These are phyloP conservation scores for Xylaria cubensis DNA, from an alignment of 495 filamentous ascomycete genomes.

Conservation along the genomic window DNA sequence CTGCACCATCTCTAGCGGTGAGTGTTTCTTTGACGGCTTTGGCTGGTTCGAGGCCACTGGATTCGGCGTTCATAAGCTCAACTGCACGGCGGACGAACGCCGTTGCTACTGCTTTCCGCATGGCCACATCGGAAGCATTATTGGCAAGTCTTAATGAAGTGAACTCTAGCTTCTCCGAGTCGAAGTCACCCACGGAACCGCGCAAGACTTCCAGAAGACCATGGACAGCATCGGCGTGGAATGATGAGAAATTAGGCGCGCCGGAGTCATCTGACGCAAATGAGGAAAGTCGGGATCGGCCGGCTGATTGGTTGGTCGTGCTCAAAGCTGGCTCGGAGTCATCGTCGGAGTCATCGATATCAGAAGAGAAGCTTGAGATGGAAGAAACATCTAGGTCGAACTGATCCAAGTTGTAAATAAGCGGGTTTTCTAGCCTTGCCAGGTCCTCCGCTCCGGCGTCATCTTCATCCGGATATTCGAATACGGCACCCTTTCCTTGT, in stretches of 20 bases:
- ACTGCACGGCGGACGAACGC: conserved; percentile 84
- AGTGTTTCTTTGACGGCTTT: conserved; percentile 70
- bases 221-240: conserved; percentile 85
- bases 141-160: conserved; percentile 85
- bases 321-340: conserved; percentile 39
- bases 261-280: conserved; percentile 59
- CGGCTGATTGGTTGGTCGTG: conserved; percentile 30
- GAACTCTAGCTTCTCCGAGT: conserved; percentile 87
- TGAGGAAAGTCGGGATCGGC: conserved; percentile 55
- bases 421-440: conserved; percentile 45
- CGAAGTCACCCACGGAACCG: conserved; percentile 69
- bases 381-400: conserved; percentile 78
- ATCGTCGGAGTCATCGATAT: conserved; percentile 50
- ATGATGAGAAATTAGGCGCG: conserved; percentile 61
- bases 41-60: conserved; percentile 56
- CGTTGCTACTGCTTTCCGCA: conserved; percentile 82
- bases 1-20: conserved; percentile 51
- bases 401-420: conserved; percentile 72
- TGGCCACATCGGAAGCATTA: conserved; percentile 86
- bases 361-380: conserved; percentile 65
- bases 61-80: conserved; percentile 69
- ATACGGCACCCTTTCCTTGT: conserved; percentile 58
- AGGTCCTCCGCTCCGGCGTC: conserved; percentile 51
- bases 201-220: conserved; percentile 83
- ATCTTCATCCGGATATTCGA: conserved; percentile 59